Evolutionary conservation across 1,284 basidiomycete species (phyloP).

Genomic region (Pisolithus thermaeus): DNA sequence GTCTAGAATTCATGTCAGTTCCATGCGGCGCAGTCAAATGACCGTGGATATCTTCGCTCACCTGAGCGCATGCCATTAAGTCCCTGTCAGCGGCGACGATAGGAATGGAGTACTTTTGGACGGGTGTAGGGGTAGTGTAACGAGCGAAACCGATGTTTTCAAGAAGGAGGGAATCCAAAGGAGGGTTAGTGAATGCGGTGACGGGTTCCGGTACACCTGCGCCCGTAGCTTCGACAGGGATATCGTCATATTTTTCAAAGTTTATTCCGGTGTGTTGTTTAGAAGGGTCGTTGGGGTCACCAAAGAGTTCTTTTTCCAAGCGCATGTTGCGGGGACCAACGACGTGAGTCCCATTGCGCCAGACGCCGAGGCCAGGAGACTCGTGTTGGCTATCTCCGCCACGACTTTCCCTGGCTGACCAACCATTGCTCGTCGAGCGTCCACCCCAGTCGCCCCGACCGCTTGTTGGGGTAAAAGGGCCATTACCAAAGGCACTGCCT

Average conservation of each 20-base stretch:
- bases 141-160: constrained; percentile 93
- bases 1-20: constrained; percentile 50
- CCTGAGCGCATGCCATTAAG: constrained; percentile 99
- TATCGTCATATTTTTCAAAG: constrained; percentile 99
- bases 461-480: constrained; percentile 32
- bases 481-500: constrained; percentile 32
- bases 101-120: constrained; percentile 99
- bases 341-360: constrained; percentile 89
- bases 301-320: constrained; percentile 95
- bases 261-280: constrained; percentile 97
- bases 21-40: not conserved
- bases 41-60: constrained; percentile 27
- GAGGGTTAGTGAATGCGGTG: constrained; percentile 81
- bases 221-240: constrained; percentile 98
- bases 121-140: constrained; percentile 94
- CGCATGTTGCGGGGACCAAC: constrained; percentile 77
- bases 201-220: constrained; percentile 93
- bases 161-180: constrained; percentile 88
- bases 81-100: constrained; percentile 91
- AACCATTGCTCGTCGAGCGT: constrained; percentile 34
- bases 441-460: constrained; percentile 45
- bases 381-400: constrained; percentile 40
- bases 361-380: constrained; percentile 68
- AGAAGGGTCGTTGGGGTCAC: constrained; percentile 78
- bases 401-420: constrained; percentile 31